Evolutionary conservation across 257 asterid genomes (phyloP).

Genomic region (Prunella vulgaris): DNA sequence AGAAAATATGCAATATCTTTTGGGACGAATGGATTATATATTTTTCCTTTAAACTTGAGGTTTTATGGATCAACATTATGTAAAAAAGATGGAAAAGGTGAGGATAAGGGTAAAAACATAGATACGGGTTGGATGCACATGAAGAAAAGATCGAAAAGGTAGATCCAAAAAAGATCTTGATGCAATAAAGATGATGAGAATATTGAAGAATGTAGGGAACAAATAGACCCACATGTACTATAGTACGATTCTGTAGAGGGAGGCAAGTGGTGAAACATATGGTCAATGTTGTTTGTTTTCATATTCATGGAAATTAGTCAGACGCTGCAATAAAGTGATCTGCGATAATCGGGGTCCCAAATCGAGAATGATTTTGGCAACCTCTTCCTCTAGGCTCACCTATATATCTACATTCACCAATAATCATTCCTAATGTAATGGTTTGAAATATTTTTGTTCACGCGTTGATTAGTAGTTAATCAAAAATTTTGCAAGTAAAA

Average conservation of each 20-base stretch:
- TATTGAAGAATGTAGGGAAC: slow-evolving; percentile 20
- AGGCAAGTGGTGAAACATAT: slow-evolving; percentile 26
- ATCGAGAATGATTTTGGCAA: slow-evolving; percentile 19
- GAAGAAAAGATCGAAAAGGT: neutral
- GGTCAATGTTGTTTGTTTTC: slow-evolving; percentile 11
- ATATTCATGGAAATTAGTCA: neutral
- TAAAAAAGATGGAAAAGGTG: too few relatives aligned
- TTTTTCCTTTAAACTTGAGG: too few relatives aligned
- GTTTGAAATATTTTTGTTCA: too few relatives aligned
- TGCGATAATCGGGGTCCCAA: slow-evolving; percentile 9
- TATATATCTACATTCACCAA: neutral
- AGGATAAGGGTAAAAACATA: neutral
- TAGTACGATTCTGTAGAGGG: slow-evolving; percentile 14
- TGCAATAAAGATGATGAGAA: neutral
- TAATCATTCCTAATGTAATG: too few relatives aligned
- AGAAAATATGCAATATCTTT: too few relatives aligned
- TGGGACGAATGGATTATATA: too few relatives aligned
- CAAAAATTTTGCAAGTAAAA: too few relatives aligned
- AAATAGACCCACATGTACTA: slow-evolving; percentile 31
- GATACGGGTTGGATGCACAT: neutral
- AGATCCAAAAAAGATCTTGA: slow-evolving; percentile 5
- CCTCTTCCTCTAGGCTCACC: too few relatives aligned
- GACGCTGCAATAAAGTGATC: neutral
- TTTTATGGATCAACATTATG: too few relatives aligned
- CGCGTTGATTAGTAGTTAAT: too few relatives aligned